A percentile compares a stretch with the other conserved stretches of the same genome.
Conservation (phyloP, 805 yeast species). For the Candida vartiovaarae region DNA sequence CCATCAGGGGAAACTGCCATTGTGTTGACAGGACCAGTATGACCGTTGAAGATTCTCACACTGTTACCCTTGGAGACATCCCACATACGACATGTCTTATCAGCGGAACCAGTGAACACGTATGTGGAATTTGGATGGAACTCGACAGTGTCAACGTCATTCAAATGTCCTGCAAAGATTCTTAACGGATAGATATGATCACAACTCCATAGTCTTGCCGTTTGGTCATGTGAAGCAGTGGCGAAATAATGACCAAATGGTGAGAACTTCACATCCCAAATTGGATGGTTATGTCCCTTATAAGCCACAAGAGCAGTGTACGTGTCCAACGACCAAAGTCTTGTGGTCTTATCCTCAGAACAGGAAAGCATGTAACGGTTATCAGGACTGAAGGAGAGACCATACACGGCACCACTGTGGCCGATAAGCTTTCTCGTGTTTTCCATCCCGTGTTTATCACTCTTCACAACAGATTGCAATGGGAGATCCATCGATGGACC, state of each 20-base stretch:
- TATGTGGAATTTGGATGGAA: constrained; percentile 97
- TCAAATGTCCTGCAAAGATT: constrained; percentile 94
- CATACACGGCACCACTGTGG: constrained; percentile 92
- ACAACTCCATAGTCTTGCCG: constrained; percentile 96
- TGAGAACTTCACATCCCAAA: constrained; percentile 94
- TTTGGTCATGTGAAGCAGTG: constrained; percentile 96
- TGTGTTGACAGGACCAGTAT: constrained; percentile 79
- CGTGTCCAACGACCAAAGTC: constrained; percentile 92
- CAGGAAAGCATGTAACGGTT: constrained; percentile 70
- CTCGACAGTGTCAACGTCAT: constrained; percentile 90
- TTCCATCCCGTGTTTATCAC: constrained; percentile 42
- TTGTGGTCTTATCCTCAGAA: constrained; percentile 87
- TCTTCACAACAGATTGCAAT: constrained; percentile 51
- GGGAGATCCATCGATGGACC: constrained; percentile 94
- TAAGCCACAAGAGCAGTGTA: constrained; percentile 86
- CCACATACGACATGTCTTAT: constrained; percentile 98
- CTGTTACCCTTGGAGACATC: constrained; percentile 84
- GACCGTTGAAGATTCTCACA: constrained; percentile 89
- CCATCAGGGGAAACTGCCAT: constrained; percentile 95
- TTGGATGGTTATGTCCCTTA: constrained; percentile 93
- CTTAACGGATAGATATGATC: constrained; percentile 96
- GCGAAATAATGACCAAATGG: constrained; percentile 97
- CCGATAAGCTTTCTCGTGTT: constrained; percentile 59
- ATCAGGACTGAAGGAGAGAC: constrained; percentile 86
- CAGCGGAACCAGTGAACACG: constrained; percentile 91